These are phyloP conservation scores for Pseudogymnoascus sp. DNA, from an alignment of 2,329 filamentous ascomycete species.

Conservation along the genomic window DNA sequence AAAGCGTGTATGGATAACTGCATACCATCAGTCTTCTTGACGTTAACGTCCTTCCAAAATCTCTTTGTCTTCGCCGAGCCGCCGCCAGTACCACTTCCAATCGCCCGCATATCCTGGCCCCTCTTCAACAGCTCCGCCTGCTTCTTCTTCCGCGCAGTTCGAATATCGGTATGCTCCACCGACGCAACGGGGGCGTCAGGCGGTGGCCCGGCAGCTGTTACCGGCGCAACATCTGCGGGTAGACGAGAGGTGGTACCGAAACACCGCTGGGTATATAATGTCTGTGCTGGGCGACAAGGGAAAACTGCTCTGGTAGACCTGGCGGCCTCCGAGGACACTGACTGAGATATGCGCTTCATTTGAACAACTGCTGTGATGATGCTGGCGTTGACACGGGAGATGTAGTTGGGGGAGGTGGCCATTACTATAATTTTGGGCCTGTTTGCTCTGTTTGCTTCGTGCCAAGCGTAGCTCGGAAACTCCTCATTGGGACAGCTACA, in stretches of 20 bases:
- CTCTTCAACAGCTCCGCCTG: conserved; percentile 48
- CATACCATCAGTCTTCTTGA: conserved; percentile 58
- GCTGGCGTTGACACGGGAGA: neutral
- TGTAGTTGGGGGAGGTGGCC: neutral
- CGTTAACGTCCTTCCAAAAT: conserved; percentile 81
- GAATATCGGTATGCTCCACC: conserved; percentile 28
- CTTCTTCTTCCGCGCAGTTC: conserved; percentile 42
- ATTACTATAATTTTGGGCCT: neutral
- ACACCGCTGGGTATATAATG: conserved; percentile 14
- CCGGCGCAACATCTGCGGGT: conserved; percentile 30
- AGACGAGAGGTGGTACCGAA: conserved; percentile 21
- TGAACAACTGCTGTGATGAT: conserved; percentile 1
- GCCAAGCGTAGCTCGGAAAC: conserved; percentile 1
- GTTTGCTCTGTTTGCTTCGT: conserved; percentile 8
- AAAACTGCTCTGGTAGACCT: conserved; percentile 13
- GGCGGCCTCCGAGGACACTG: conserved; percentile 9
- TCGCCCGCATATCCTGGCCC: conserved; percentile 40
- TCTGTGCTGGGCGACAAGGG: neutral
- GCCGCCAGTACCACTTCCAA: conserved; percentile 30
- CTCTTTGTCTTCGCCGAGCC: conserved; percentile 49
- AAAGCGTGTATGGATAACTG: neutral
- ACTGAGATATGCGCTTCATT: conserved; percentile 26
- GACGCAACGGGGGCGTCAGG: conserved; percentile 45
- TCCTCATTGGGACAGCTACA: neutral
- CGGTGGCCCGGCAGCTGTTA: conserved; percentile 51